Evolutionary conservation across 768 basidiomycete species (phyloP).

Genomic region (Hericium alpestre): DNA sequence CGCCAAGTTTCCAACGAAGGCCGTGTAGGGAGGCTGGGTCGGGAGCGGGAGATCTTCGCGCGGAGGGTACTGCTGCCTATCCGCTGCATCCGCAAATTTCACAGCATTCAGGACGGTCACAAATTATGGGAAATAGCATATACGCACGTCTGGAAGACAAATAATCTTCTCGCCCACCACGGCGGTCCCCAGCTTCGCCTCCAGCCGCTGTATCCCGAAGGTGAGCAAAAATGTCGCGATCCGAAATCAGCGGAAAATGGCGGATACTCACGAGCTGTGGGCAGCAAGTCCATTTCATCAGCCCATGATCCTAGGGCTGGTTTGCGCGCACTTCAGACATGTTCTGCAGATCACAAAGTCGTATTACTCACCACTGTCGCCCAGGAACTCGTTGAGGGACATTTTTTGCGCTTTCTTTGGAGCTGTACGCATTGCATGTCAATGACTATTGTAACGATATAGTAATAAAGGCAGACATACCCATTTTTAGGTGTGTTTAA

Average conservation of each 20-base stretch:
- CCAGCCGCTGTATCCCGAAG: conserved; percentile 43
- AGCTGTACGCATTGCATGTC: conserved; percentile 34
- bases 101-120: background rate
- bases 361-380: conserved; percentile 59
- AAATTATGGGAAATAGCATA: background rate
- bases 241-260: background rate
- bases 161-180: conserved; percentile 49
- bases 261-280: conserved; percentile 75
- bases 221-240: background rate
- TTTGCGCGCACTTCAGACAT: conserved; percentile 11
- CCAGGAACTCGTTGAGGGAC: conserved; percentile 85
- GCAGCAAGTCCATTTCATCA: conserved; percentile 92
- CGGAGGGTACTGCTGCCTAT: conserved; percentile 47
- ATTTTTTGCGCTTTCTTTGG: conserved; percentile 92
- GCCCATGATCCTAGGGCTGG: conserved; percentile 92
- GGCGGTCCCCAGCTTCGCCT: conserved; percentile 50
- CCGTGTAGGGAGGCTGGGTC: conserved; percentile 86
- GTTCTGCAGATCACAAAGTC: conserved; percentile 9
- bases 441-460: background rate
- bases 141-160: conserved; percentile 48
- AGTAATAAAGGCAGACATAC: conserved; percentile 12
- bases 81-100: conserved; percentile 24
- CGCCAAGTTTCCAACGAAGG: conserved; percentile 91
- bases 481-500: conserved; percentile 20
- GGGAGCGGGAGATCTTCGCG: conserved; percentile 96